These are phyloP conservation scores for Neoscytalidium dimidiatum DNA, from an alignment of 2,329 filamentous ascomycete genomes.

Conservation along the genomic window DNA sequence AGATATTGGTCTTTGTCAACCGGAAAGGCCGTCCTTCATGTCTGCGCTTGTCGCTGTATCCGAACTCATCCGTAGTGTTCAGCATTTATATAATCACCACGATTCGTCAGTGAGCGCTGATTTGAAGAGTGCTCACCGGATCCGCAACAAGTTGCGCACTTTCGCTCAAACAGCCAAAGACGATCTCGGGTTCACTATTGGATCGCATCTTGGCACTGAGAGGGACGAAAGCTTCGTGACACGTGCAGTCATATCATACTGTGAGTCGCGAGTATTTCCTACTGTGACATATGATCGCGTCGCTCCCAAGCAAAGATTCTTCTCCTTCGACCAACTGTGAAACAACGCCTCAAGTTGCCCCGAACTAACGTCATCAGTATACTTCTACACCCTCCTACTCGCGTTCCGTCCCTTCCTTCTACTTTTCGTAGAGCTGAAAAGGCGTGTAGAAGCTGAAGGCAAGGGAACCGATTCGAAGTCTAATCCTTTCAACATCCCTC, in stretches of 20 bases:
- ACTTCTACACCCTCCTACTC: slow-evolving; percentile 15
- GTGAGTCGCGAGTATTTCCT: background rate
- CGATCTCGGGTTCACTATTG: slow-evolving; percentile 12
- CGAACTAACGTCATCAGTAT: background rate
- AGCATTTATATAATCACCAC: slow-evolving; percentile 19
- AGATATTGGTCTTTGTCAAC: slow-evolving; percentile 6
- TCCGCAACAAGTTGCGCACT: slow-evolving; percentile 4
- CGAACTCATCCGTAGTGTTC: slow-evolving; percentile 8
- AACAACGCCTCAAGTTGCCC: background rate
- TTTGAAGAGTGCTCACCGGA: slow-evolving; percentile 7
- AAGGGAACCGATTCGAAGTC: background rate
- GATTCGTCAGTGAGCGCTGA: slow-evolving; percentile 9
- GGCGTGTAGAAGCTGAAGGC: slow-evolving; percentile 12
- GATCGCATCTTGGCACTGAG: background rate
- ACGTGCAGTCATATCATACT: slow-evolving; percentile 9
- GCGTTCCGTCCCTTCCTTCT: slow-evolving; percentile 18
- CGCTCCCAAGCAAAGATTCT: background rate
- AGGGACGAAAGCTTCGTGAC: slow-evolving; percentile 2
- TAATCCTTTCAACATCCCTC: slow-evolving; percentile 16
- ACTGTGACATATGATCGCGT: background rate
- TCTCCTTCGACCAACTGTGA: background rate
- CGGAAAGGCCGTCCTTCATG: slow-evolving; percentile 12
- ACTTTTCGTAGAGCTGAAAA: slow-evolving; percentile 16
- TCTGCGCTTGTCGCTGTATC: slow-evolving; percentile 2
- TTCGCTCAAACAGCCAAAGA: slow-evolving; percentile 4